Base-by-base conservation (phyloP, 2,329 filamentous ascomycete genomes). In the Colletotrichum eremochloae region DNA sequence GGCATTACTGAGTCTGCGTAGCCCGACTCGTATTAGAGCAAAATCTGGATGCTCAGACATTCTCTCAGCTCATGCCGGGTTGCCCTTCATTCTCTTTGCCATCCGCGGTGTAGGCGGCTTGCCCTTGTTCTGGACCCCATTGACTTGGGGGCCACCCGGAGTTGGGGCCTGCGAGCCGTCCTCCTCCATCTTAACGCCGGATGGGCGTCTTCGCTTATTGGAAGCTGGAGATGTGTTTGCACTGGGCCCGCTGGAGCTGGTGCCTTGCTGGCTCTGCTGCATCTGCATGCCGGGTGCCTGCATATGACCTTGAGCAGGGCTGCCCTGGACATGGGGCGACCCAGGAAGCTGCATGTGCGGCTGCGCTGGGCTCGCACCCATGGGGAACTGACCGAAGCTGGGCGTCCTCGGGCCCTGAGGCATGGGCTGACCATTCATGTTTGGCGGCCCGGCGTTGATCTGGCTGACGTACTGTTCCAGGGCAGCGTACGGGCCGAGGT, bases 241-340 rank as follows among this genome's bases (percentile, higher is more conserved):
- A 77, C 90, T 92, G 8, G 90, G 89, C 1, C 89, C 90, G 78
- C 88, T 90, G 12, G 90, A 92, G 79, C 84, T 89, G 42, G 90
- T 91, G 50, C 90, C 91, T 78, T 92, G 91, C 79, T 92, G 90
- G 78, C 90, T 92, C 74, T 89, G 88, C 78, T 92, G 90, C 72
- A 90, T 83, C 79, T 90, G 89, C 90, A 92, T 92, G 74, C 85
- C 85, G 31, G 90, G 90, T 63, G 90, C 89, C 79, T 90, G 89
- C 86, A 91, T 90, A 64, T 87, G 85, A 20, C 87, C 89, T 18
- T 88, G 86, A 24, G 89, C 89, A 11, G 91, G 91, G 78, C 89
- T 91, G 66, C 88, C 86, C 55, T 87, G 81, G 68, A 85, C 77
- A 66, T 90, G 89, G 63, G 90, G 90, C 18, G 90, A 91, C 20